These are phyloP conservation scores for Lunularia cruciata DNA, from an alignment of 225 moss, liverwort and hornwort species.

Conservation along the genomic window DNA sequence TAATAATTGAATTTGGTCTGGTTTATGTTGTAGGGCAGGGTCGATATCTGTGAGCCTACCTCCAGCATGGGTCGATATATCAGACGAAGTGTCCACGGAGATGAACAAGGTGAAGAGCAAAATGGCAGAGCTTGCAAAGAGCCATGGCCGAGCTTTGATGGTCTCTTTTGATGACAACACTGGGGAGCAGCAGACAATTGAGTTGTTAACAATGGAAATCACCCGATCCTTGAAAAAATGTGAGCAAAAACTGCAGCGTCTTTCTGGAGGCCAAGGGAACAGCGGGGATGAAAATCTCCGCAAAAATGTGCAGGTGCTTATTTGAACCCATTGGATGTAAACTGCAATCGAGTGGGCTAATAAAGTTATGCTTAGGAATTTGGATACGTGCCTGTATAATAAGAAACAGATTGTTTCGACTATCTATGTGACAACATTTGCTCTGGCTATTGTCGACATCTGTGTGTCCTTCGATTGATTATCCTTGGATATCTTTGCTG, in stretches of 20 bases:
- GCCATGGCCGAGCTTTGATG: conserved; percentile 92
- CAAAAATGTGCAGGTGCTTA: conserved; percentile 89
- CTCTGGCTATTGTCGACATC: no score
- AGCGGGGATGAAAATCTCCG: conserved; percentile 96
- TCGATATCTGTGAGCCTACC: conserved; percentile 86
- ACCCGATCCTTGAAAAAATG: conserved; percentile 87
- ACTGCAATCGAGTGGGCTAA: no score
- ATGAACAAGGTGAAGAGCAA: conserved; percentile 77
- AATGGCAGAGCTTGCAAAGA: conserved; percentile 94
- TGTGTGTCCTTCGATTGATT: no score
- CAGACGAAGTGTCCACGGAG: conserved; percentile 90
- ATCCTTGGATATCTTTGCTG: no score
- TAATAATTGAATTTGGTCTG: conserved; percentile 29
- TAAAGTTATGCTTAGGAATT: no score
- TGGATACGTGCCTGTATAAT: no score
- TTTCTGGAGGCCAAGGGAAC: conserved; percentile 73
- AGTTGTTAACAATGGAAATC: conserved; percentile 76
- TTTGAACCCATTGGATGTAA: no score
- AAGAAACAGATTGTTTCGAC: no score
- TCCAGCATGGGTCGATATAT: conserved; percentile 98
- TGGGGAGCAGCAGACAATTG: conserved; percentile 84
- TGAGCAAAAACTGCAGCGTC: conserved; percentile 89
- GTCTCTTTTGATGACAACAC: conserved; percentile 93
- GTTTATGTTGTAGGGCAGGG: conserved; percentile 79
- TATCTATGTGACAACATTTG: no score